Evolutionary conservation across 2,329 filamentous ascomycete genomes (phyloP).

Genomic region (Ceratocystis papillata): DNA sequence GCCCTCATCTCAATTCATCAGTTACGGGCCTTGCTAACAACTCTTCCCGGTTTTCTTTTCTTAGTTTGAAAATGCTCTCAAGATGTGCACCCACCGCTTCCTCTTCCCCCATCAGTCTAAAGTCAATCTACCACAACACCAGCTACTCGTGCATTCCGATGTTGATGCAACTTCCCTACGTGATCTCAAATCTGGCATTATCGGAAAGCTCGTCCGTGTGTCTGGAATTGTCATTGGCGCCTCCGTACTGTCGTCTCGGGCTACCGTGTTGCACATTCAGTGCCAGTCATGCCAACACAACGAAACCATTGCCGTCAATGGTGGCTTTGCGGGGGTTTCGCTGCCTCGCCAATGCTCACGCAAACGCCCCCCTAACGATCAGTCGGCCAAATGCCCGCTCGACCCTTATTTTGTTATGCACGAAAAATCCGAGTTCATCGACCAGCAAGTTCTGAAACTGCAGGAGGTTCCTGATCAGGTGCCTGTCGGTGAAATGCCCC

Average conservation of each 20-base stretch:
- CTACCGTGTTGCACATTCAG: constrained; percentile 73
- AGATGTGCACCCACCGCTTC: constrained; percentile 84
- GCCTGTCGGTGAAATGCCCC: constrained; percentile 86
- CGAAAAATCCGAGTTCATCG: constrained; percentile 87
- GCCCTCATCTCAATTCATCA: not conserved
- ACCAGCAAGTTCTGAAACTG: constrained; percentile 95
- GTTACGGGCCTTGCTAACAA: not conserved
- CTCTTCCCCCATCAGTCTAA: constrained; percentile 66
- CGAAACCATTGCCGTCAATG: constrained; percentile 59
- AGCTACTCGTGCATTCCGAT: constrained; percentile 86
- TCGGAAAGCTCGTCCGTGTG: constrained; percentile 89
- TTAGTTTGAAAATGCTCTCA: constrained; percentile 83
- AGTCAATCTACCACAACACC: constrained; percentile 71
- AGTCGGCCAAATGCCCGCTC: constrained; percentile 66
- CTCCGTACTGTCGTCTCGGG: constrained; percentile 92
- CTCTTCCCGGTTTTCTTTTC: not conserved
- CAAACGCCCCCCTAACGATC: constrained; percentile 52
- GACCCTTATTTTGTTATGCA: constrained; percentile 95
- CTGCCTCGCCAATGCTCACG: constrained; percentile 70
- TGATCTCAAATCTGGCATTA: constrained; percentile 82
- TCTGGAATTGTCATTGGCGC: constrained; percentile 96
- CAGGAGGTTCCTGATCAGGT: constrained; percentile 97
- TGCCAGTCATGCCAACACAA: constrained; percentile 75
- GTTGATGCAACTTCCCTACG: constrained; percentile 87
- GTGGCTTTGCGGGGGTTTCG: constrained; percentile 78